Evolutionary conservation across 345 rosid genomes (phyloP), one percentile per base, ranked within the genome.

Genomic region (Conringia planisiliqua): DNA sequence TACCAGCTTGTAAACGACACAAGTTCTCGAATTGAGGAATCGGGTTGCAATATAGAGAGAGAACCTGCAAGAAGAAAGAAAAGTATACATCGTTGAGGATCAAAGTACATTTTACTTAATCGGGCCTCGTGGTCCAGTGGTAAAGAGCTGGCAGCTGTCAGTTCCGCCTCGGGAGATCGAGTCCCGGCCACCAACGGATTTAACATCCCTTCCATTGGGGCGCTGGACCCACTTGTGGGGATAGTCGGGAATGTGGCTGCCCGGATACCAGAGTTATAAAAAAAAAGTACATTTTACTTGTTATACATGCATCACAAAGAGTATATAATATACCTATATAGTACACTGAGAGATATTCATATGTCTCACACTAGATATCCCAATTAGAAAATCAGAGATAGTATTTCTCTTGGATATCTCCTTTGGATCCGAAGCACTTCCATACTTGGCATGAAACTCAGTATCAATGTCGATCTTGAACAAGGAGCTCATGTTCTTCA

Each of bases 401-500:
- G 11, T 10, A 47, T 13, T 35, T 35, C 38, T 35, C 38, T 35
- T 35, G 3, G 10, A 0, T 9, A 35, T 35, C 38, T 35, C 38
- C 11, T 2, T 35, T 1, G 38, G 38, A 7, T 35, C 38, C 10
- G 10, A 35, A 35, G 38, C 38, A 7, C 7, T 35, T 35, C 38
- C 10, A 7, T 35, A 35, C 10, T 35, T 35, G 10, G 38, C 38
- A 35, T 35, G 24, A n/a, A 47, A 59, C 0, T 60, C 35, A 26
- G 13, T 46, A 35, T 24, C 9, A 26, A 71, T n/a, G 6, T 47
- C 4, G 9, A 71, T 10, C 75, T 0, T 16, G 7, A 2, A 1
- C 67, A 71, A 71, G 9, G 74, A 47, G 8, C 14, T 60, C 50
- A 71, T 3, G 3, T 47, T n/a, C 38, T 71, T 60, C 13, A 36